Percentiles rank a stretch among this genome's conserved stretches.
Conservation (phyloP, 805 yeast genomes). For the Saccharomyces eubayanus region DNA sequence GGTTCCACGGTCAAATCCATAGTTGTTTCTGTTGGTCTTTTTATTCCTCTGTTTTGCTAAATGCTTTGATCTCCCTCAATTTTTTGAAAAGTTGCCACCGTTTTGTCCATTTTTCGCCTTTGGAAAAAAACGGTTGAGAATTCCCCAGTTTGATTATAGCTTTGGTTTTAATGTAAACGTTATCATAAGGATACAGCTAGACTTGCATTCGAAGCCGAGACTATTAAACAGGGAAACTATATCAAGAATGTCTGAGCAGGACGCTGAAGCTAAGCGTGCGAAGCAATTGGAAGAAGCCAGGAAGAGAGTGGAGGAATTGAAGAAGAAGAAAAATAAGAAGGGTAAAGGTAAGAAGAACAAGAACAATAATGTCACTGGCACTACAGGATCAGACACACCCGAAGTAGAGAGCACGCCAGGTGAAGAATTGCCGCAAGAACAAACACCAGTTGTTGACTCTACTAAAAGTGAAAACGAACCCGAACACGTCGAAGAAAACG, state of each 20-base stretch:
- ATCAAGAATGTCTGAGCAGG: conserved; percentile 23
- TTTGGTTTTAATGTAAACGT: background rate
- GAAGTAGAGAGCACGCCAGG: conserved; percentile 42
- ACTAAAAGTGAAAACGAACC: conserved; percentile 23
- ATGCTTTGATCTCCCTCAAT: background rate
- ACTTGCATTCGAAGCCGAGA: background rate
- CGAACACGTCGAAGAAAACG: conserved; percentile 11
- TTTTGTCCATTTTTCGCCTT: background rate
- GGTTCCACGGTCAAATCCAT: conserved; percentile 63
- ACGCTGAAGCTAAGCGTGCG: conserved; percentile 36
- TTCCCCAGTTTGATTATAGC: background rate
- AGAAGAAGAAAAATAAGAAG: conserved; percentile 47
- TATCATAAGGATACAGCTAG: background rate
- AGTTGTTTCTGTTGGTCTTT: background rate
- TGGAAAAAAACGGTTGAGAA: background rate
- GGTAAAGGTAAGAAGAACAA: conserved; percentile 35
- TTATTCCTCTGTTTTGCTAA: background rate
- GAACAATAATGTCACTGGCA: conserved; percentile 7
- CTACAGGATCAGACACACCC: conserved; percentile 19
- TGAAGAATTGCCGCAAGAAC: conserved; percentile 19
- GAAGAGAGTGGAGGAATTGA: conserved; percentile 63
- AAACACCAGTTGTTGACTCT: background rate
- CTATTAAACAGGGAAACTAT: background rate
- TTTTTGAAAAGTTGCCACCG: background rate
- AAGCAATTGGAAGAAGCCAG: conserved; percentile 68